phyloP scores from a whole-genome alignment of 352 stramenopile species.

The Pythium sukuiense region DNA sequence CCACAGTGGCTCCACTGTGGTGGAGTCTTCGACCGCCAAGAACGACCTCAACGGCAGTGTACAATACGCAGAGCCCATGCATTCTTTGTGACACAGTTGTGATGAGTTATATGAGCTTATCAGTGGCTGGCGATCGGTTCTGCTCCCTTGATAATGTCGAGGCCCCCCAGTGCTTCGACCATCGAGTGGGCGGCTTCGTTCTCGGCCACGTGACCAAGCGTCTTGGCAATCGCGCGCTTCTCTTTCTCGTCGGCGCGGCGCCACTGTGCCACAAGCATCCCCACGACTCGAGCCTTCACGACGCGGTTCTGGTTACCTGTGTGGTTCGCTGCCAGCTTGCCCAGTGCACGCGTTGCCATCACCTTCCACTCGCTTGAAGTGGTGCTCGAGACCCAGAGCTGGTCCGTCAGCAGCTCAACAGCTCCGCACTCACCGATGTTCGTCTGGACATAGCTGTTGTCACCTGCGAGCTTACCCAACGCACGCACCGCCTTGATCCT shows the following conservation, averaged over 20 bases:
- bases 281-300: neutral
- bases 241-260: neutral
- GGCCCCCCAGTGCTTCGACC: neutral
- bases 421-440: neutral
- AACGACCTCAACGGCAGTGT: too few relatives aligned
- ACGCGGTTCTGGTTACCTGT: neutral
- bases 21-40: too few relatives aligned
- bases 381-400: neutral
- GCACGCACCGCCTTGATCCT: neutral
- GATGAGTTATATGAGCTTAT: neutral
- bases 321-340: neutral
- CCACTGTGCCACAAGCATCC: neutral
- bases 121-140: neutral
- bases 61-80: too few relatives aligned
- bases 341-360: neutral
- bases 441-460: neutral
- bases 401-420: neutral
- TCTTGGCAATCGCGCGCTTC: neutral
- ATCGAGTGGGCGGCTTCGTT: neutral
- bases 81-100: too few relatives aligned
- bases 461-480: neutral
- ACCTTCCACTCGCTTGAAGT: neutral
- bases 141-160: neutral
- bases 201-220: neutral
- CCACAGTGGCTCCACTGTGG: too few relatives aligned